phyloP scores from a whole-genome alignment of 2,329 filamentous ascomycete species.

The Cercospora citrullina region DNA sequence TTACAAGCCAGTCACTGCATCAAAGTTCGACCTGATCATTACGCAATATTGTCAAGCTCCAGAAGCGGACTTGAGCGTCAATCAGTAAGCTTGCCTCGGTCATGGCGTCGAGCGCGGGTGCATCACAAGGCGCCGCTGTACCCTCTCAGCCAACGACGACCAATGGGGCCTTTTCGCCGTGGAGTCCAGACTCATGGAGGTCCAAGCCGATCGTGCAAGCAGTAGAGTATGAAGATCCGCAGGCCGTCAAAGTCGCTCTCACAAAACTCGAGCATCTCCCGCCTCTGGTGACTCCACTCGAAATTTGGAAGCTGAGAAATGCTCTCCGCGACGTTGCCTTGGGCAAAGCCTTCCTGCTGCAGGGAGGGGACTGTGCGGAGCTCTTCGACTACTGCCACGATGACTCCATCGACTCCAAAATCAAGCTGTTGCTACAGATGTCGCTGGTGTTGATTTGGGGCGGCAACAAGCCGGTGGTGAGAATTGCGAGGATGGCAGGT shows the following conservation, averaged over 20 bases:
- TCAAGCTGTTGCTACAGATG: conserved; percentile 97
- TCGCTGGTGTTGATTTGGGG: conserved; percentile 94
- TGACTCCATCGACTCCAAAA: conserved; percentile 87
- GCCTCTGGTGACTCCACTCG: conserved; percentile 74
- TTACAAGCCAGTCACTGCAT: neutral
- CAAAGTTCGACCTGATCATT: neutral
- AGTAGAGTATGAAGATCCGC: conserved; percentile 66
- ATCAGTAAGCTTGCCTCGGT: neutral
- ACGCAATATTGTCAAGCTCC: neutral
- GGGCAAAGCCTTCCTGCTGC: conserved; percentile 88
- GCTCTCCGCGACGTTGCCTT: conserved; percentile 81
- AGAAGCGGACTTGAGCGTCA: neutral
- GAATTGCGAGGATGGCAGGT: conserved; percentile 89
- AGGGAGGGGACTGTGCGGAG: conserved; percentile 96
- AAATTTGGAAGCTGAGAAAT: conserved; percentile 77
- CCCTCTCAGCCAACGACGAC: neutral
- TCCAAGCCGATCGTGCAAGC: conserved; percentile 77
- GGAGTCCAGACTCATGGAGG: conserved; percentile 70
- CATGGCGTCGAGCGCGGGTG: conserved; percentile 3
- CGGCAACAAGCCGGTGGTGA: conserved; percentile 75
- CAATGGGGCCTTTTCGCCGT: conserved; percentile 37
- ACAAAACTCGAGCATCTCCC: conserved; percentile 68
- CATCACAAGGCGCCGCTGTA: neutral
- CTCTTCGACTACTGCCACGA: conserved; percentile 95
- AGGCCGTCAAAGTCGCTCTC: conserved; percentile 60